These are phyloP conservation scores for Toxoplasma gondii DNA, from an alignment of 169 alveolate genomes.

Conservation along the genomic window DNA sequence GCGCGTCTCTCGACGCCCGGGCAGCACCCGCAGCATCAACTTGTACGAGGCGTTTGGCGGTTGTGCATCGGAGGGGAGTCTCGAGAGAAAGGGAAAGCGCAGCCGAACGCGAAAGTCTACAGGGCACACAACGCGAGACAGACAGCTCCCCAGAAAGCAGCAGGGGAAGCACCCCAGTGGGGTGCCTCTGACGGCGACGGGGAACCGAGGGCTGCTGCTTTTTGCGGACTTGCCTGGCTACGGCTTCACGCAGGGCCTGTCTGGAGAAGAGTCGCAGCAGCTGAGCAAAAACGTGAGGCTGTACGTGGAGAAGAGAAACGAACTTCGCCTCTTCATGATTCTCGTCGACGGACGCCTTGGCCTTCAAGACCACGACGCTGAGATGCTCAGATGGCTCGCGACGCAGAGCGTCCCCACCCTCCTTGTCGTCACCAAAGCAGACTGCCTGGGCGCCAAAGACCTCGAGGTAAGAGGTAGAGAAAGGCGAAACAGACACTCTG, in stretches of 20 bases:
- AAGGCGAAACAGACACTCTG: background rate
- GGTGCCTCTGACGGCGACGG: slow-evolving; percentile 35
- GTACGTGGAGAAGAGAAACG: slow-evolving; percentile 38
- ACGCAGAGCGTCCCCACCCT: background rate
- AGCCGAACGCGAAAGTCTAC: no score
- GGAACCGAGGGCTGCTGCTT: slow-evolving; percentile 32
- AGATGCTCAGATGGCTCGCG: slow-evolving; percentile 37
- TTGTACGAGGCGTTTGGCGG: slow-evolving; percentile 33
- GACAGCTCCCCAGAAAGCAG: background rate
- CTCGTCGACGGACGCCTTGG: slow-evolving; percentile 56
- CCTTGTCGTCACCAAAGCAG: slow-evolving; percentile 53
- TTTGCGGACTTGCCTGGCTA: slow-evolving; percentile 67
- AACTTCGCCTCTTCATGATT: slow-evolving; percentile 40
- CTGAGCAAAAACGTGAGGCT: slow-evolving; percentile 33
- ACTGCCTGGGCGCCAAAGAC: background rate
- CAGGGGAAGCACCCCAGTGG: background rate
- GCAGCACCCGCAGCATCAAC: slow-evolving; percentile 65
- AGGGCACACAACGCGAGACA: background rate
- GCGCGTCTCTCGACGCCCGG: slow-evolving; percentile 60
- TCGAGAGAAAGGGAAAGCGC: no score
- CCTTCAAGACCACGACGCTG: slow-evolving; percentile 40
- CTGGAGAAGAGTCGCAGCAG: slow-evolving; percentile 2
- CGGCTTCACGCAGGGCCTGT: slow-evolving; percentile 58
- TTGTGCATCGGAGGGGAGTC: no score
- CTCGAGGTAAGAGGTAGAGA: slow-evolving; percentile 1